Evolutionary conservation across 2,329 filamentous ascomycete genomes (phyloP).

Genomic region (Hypoxylon sp.): DNA sequence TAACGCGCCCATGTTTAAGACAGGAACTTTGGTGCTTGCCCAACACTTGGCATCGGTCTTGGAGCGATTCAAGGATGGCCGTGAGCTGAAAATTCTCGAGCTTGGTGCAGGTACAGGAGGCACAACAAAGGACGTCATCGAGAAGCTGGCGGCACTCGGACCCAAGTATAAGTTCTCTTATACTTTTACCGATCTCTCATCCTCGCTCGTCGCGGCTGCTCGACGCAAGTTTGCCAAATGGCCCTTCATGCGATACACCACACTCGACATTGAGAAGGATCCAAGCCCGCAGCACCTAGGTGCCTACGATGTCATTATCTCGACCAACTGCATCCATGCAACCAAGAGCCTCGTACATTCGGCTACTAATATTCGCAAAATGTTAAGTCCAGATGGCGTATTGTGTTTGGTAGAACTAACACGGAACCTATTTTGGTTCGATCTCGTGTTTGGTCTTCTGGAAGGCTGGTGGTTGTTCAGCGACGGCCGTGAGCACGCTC

Average conservation of each 20-base stretch:
- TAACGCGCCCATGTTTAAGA: conserved; percentile 48
- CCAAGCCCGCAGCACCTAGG: conserved; percentile 37
- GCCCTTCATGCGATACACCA: conserved; percentile 48
- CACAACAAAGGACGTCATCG: conserved; percentile 54
- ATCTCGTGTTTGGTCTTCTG: conserved; percentile 54
- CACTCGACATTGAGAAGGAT: conserved; percentile 54
- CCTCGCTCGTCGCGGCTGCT: conserved; percentile 53
- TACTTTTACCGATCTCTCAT: conserved; percentile 61
- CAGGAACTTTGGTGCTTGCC: conserved; percentile 6
- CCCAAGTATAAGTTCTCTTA: conserved; percentile 55
- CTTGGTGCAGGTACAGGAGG: conserved; percentile 13
- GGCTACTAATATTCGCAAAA: conserved; percentile 46
- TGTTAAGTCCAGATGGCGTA: conserved; percentile 52
- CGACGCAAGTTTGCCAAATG: conserved; percentile 45
- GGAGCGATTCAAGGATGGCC: background rate
- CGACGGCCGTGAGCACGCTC: conserved; percentile 50
- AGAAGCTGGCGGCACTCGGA: conserved; percentile 44
- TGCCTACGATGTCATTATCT: conserved; percentile 54
- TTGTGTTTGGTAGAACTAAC: conserved; percentile 55
- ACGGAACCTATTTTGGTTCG: conserved; percentile 51
- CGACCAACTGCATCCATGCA: conserved; percentile 58
- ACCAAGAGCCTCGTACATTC: conserved; percentile 51
- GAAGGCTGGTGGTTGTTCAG: conserved; percentile 57
- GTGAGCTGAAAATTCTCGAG: conserved; percentile 22
- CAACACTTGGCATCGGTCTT: conserved; percentile 9